phyloP scores from a whole-genome alignment of 495 filamentous ascomycete species.

The Articulospora tetracladia region DNA sequence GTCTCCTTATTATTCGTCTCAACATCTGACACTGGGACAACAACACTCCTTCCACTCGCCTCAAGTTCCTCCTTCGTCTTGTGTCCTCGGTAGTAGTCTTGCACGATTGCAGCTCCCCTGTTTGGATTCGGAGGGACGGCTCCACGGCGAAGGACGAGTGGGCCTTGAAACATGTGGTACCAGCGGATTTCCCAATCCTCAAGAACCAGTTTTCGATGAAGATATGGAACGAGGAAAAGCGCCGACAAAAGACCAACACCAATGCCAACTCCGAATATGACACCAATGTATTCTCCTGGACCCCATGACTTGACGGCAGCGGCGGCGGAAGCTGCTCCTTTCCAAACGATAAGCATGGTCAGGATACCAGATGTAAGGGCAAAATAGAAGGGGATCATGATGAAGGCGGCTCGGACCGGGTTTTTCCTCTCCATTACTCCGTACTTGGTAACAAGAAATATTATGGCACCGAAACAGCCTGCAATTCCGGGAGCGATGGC shows the following conservation, averaged over 20 bases:
- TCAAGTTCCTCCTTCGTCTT: neutral
- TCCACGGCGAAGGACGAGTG: slow-evolving; percentile 46
- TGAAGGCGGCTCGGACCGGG: slow-evolving; percentile 51
- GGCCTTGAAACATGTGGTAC: slow-evolving; percentile 55
- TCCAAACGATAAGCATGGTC: slow-evolving; percentile 42
- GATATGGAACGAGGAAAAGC: slow-evolving; percentile 60
- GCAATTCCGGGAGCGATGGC: slow-evolving; percentile 53
- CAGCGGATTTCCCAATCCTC: slow-evolving; percentile 53
- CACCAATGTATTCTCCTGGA: slow-evolving; percentile 36
- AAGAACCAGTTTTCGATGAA: slow-evolving; percentile 53
- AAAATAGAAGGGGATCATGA: slow-evolving; percentile 58
- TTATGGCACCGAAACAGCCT: slow-evolving; percentile 52
- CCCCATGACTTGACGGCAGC: slow-evolving; percentile 38
- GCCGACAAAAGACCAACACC: slow-evolving; percentile 53
- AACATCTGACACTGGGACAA: neutral
- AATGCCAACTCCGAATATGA: slow-evolving; percentile 36
- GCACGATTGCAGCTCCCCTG: neutral
- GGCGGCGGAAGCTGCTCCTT: slow-evolving; percentile 41
- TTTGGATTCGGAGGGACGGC: slow-evolving; percentile 38
- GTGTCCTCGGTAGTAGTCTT: neutral
- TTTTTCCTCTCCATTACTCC: slow-evolving; percentile 54
- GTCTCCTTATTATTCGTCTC: neutral
- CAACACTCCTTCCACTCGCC: neutral
- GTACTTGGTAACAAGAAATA: slow-evolving; percentile 64
- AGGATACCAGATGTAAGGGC: slow-evolving; percentile 22